Evolutionary conservation across 1,139 yeast genomes (phyloP).

Genomic region (Magnusiomyces sp.): DNA sequence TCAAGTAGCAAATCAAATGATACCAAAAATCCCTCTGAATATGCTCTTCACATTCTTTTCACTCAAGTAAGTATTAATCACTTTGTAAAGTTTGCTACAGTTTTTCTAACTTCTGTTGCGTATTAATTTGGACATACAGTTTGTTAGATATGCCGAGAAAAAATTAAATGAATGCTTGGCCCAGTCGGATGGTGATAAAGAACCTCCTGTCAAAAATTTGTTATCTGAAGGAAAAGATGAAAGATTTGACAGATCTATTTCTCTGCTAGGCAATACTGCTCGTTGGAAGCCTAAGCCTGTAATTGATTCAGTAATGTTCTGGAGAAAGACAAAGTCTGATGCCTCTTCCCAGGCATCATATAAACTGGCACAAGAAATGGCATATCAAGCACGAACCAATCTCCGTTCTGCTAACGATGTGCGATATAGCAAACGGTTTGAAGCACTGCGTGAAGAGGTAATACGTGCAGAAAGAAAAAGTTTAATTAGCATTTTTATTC

Average conservation of each 20-base stretch:
- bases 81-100: not conserved
- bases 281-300: constrained; percentile 89
- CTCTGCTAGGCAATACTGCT: constrained; percentile 84
- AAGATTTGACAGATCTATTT: constrained; percentile 74
- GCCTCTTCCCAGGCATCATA: constrained; percentile 62
- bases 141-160: constrained; percentile 86
- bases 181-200: constrained; percentile 39
- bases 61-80: constrained; percentile 45
- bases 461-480: constrained; percentile 82
- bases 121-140: constrained; percentile 26
- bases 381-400: constrained; percentile 9
- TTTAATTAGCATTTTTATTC: constrained; percentile 73
- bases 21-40: constrained; percentile 76
- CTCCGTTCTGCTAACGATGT: constrained; percentile 3
- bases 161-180: constrained; percentile 72
- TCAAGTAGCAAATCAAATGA: constrained; percentile 17
- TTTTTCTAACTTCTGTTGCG: not conserved
- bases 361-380: constrained; percentile 8
- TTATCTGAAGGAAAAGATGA: constrained; percentile 83
- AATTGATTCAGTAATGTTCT: constrained; percentile 94
- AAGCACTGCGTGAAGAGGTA: constrained; percentile 39
- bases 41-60: constrained; percentile 86
- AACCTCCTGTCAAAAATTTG: constrained; percentile 75
- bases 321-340: constrained; percentile 91
- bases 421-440: not conserved